Evolutionary conservation across 164 flowering plant species (phyloP), one percentile per base, ranked within the genome.

Genomic region (Tetracentron sinense): DNA sequence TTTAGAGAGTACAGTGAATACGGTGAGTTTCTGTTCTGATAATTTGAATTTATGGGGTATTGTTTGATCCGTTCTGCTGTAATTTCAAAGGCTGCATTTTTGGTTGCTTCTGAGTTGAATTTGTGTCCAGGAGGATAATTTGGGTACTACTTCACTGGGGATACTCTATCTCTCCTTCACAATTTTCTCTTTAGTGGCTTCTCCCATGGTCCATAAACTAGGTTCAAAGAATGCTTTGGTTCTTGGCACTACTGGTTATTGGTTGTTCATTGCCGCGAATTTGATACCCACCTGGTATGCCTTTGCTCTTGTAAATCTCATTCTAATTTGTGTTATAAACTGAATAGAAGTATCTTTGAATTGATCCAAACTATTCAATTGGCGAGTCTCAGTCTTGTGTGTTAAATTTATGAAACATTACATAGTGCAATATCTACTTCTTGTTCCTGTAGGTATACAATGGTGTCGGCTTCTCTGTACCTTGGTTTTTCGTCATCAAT

Each of bases 401-500:
- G 8, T 38, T 38, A 16, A 38, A 38, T 16, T 38, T 38, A 38
- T 58, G 61, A 42, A 42, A 11, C 15, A 10, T 35, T n/a, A 0
- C 19, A 20, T 31, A 17, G 10, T 31, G 2, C 7, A 14, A 22
- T n/a, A 20, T 50, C 29, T 31, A 35, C 30, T 29, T 4, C 16
- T 30, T 67, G n/a, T n/a, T 61, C 7, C 6, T 75, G 54, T 62
- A 94, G 97, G 99, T 86, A 84, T 62, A 86, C 97, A 1, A 89
- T 94, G 97, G 78, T 89, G 28, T 97, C 96, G 42, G 87, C 97
- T 70, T 87, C 96, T 64, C 19, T 89, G 42, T 94, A 89, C 81
- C 82, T 94, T 63, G 99, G 99, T 0, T 94, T 89, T 78, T 62
- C 90, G 61, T 95, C 99, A 57, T 91, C 99, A 47, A 79, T 94